Conservation (phyloP, 1,284 basidiomycete species). For the Microstroma glucosiphilum region DNA sequence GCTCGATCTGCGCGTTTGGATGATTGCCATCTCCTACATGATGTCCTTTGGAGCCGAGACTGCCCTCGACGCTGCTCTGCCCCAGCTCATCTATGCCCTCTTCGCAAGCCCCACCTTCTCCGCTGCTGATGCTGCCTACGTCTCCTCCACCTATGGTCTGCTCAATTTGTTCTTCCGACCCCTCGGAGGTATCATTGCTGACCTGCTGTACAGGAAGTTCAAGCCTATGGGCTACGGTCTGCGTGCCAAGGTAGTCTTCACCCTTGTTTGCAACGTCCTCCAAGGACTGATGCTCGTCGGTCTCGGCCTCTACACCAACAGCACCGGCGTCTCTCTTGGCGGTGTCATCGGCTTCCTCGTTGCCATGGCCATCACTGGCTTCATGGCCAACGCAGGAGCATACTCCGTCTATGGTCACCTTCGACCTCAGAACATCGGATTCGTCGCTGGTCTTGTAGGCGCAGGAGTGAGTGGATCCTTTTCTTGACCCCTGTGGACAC, state of each 20-base stretch:
- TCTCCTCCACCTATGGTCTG: slow-evolving; percentile 56
- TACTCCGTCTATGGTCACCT: slow-evolving; percentile 38
- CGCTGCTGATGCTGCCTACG: slow-evolving; percentile 25
- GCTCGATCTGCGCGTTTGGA: slow-evolving; percentile 59
- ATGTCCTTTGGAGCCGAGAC: slow-evolving; percentile 60
- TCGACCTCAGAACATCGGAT: slow-evolving; percentile 32
- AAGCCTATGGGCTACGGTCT: slow-evolving; percentile 50
- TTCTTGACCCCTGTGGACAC: too few relatives aligned
- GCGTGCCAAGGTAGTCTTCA: slow-evolving; percentile 58
- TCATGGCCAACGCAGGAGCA: slow-evolving; percentile 38
- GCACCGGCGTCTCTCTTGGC: slow-evolving; percentile 21
- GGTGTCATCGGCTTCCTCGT: slow-evolving; percentile 42
- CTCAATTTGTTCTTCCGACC: slow-evolving; percentile 60
- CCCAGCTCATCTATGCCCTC: slow-evolving; percentile 55
- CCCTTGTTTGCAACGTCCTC: slow-evolving; percentile 54
- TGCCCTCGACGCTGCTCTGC: slow-evolving; percentile 60
- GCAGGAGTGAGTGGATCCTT: slow-evolving; percentile 13
- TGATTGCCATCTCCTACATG: slow-evolving; percentile 58
- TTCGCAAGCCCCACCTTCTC: slow-evolving; percentile 26
- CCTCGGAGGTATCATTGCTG: slow-evolving; percentile 58
- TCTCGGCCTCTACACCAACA: slow-evolving; percentile 56
- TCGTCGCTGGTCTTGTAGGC: slow-evolving; percentile 38
- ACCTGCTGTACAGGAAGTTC: slow-evolving; percentile 55
- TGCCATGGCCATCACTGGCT: slow-evolving; percentile 33
- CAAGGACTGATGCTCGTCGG: slow-evolving; percentile 58